Conservation (phyloP, 75 land plant species). For the Pseudotsuga menziesii region DNA sequence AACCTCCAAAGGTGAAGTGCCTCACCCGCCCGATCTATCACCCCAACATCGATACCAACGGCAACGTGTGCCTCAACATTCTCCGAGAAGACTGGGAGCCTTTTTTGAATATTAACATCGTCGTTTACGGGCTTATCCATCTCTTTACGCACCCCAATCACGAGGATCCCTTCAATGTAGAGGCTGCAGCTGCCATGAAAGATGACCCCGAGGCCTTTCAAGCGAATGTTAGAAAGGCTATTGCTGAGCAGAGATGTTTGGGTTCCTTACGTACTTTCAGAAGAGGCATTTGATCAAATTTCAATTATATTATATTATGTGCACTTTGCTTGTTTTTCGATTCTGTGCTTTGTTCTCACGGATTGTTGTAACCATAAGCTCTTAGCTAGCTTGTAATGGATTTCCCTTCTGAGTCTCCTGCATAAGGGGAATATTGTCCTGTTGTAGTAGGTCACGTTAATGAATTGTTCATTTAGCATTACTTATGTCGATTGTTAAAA, state of each 20-base stretch:
- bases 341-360: too few relatives aligned
- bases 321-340: too few relatives aligned
- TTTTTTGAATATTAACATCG: slow-evolving; percentile 42
- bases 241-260: slow-evolving; percentile 17
- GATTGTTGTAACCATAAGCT: too few relatives aligned
- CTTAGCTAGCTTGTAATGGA: too few relatives aligned
- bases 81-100: slow-evolving; percentile 56
- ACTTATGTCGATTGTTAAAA: too few relatives aligned
- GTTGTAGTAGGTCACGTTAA: too few relatives aligned
- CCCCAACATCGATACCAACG: slow-evolving; percentile 49
- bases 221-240: slow-evolving; percentile 32
- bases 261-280: too few relatives aligned
- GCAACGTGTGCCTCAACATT: slow-evolving; percentile 53
- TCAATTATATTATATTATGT: too few relatives aligned
- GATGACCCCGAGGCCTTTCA: slow-evolving; percentile 38
- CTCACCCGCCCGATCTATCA: slow-evolving; percentile 58
- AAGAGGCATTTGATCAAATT: too few relatives aligned
- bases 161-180: slow-evolving; percentile 45
- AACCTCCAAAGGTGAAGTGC: slow-evolving; percentile 84
- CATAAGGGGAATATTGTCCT: too few relatives aligned
- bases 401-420: too few relatives aligned
- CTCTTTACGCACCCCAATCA: slow-evolving; percentile 47
- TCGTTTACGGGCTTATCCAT: slow-evolving; percentile 45
- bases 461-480: too few relatives aligned
- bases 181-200: slow-evolving; percentile 42